phyloP scores from a whole-genome alignment of 164 flowering plant genomes.

The Malania oleifera region DNA sequence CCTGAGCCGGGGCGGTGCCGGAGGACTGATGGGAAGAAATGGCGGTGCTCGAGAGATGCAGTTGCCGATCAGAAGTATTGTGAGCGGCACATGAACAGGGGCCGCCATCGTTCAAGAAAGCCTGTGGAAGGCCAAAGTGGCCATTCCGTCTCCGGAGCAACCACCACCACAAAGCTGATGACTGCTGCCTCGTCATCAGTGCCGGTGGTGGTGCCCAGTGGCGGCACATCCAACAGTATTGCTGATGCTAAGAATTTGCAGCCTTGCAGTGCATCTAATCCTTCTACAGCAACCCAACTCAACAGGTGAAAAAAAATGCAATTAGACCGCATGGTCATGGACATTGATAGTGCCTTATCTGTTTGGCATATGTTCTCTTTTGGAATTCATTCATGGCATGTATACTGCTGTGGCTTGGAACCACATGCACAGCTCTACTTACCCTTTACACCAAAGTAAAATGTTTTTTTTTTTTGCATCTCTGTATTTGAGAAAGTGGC shows the following conservation, averaged over 20 bases:
- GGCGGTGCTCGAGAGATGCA: constrained; percentile 97
- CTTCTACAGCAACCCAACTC: constrained; percentile 25
- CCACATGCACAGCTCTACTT: neutral
- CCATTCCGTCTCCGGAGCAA: constrained; percentile 55
- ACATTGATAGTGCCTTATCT: neutral
- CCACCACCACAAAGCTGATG: constrained; percentile 33
- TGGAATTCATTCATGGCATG: neutral
- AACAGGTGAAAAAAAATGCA: constrained; percentile 34
- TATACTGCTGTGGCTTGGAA: neutral
- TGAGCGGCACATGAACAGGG: constrained; percentile 92
- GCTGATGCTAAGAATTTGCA: constrained; percentile 32
- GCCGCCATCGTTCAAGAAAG: constrained; percentile 99
- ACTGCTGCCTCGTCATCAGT: constrained; percentile 37
- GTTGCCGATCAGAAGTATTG: constrained; percentile 94
- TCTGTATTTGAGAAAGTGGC: no score
- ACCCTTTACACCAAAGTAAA: neutral
- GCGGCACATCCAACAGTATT: constrained; percentile 38
- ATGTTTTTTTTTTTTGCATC: no score
- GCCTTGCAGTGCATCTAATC: constrained; percentile 21
- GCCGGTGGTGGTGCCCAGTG: constrained; percentile 27
- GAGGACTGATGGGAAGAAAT: constrained; percentile 95
- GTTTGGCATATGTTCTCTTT: neutral
- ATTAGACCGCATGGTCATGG: neutral
- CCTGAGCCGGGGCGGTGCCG: constrained; percentile 98
- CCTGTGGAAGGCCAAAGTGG: constrained; percentile 98